Percentiles rank a stretch among this genome's conserved stretches.
These are phyloP conservation scores for Penicillium arizonense DNA, from an alignment of 495 filamentous ascomycete species.

Conservation along the genomic window DNA sequence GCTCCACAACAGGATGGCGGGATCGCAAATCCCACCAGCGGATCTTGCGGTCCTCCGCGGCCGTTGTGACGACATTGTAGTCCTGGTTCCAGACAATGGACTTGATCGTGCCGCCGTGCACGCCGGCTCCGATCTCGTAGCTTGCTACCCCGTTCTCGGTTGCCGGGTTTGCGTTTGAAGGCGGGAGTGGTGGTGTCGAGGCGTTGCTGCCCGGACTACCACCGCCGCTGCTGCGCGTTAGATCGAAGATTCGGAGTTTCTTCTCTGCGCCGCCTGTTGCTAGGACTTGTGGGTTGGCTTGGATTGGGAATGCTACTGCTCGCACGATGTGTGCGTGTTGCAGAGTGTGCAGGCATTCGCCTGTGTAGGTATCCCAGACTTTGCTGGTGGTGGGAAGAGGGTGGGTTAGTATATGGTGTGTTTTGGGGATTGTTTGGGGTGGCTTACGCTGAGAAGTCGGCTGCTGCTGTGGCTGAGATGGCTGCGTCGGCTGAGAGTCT, in stretches of 20 bases:
- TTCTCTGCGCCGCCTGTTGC: conserved; percentile 95
- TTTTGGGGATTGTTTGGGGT: not conserved
- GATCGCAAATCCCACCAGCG: conserved; percentile 92
- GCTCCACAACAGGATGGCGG: conserved; percentile 66
- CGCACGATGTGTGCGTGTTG: conserved; percentile 94
- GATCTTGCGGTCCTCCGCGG: conserved; percentile 83
- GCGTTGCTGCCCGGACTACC: conserved; percentile 30
- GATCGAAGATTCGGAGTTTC: conserved; percentile 92
- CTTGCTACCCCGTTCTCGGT: conserved; percentile 44
- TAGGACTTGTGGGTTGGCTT: conserved; percentile 71
- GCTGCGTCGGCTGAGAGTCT: conserved; percentile 84
- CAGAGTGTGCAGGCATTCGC: conserved; percentile 84
- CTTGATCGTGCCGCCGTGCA: conserved; percentile 86
- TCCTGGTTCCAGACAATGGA: conserved; percentile 89
- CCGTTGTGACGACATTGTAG: conserved; percentile 83
- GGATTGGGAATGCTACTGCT: conserved; percentile 80
- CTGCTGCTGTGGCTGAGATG: conserved; percentile 87
- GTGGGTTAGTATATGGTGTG: conserved; percentile 1
- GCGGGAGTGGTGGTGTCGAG: conserved; percentile 37
- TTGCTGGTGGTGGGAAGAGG: conserved; percentile 52
- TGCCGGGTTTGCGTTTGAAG: conserved; percentile 17
- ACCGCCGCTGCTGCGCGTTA: conserved; percentile 45
- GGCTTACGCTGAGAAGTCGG: conserved; percentile 90
- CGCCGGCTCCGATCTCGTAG: conserved; percentile 82
- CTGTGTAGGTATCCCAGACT: conserved; percentile 94